Conservation (phyloP, 202 grass and related monocot genomes). For the Elaeis oleifera region DNA sequence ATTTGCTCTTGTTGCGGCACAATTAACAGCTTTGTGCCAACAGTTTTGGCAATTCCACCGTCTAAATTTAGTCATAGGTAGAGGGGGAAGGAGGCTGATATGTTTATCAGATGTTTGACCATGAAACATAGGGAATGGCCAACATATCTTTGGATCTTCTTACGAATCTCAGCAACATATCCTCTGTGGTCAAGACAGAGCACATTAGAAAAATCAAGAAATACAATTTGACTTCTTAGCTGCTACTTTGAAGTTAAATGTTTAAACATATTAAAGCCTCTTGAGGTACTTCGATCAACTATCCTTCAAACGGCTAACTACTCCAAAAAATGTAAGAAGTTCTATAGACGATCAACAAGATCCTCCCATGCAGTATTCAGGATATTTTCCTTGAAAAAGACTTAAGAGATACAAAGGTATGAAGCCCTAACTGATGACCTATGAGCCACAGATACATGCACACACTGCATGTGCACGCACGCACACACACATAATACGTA, state of each 20-base stretch:
- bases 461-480: too few relatives aligned
- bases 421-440: too few relatives aligned
- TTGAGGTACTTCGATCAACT: too few relatives aligned
- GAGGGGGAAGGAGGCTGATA: not conserved
- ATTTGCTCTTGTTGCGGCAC: constrained; percentile 8
- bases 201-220: constrained; percentile 10
- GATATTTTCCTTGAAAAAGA: too few relatives aligned
- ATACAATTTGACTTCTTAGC: constrained; percentile 14
- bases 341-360: too few relatives aligned
- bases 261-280: constrained; percentile 16
- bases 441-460: too few relatives aligned
- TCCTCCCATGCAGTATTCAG: too few relatives aligned
- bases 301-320: too few relatives aligned
- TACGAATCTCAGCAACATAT: constrained; percentile 41
- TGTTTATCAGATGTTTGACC: constrained; percentile 23
- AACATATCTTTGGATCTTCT: constrained; percentile 40
- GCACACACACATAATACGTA: too few relatives aligned
- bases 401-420: too few relatives aligned
- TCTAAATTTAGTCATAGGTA: constrained; percentile 32
- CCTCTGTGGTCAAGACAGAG: constrained; percentile 33
- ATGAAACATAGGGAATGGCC: constrained; percentile 28
- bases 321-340: too few relatives aligned
- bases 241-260: constrained; percentile 7
- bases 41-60: constrained; percentile 62
- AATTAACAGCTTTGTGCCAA: constrained; percentile 21